Conservation (phyloP, 2,329 filamentous ascomycete species). For the Blastomyces percursus region DNA sequence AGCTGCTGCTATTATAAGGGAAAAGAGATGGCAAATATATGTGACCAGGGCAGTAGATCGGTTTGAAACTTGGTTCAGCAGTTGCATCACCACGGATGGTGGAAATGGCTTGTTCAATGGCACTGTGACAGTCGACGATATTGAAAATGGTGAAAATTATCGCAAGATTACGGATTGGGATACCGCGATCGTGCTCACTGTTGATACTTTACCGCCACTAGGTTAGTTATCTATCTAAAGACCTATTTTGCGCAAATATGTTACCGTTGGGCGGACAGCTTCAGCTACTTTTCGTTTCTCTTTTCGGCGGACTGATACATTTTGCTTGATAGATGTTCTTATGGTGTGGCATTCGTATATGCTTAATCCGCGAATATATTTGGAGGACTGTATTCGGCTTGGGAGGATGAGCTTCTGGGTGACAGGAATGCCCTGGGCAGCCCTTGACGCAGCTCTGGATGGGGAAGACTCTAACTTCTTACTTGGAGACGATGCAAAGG, state of each 20-base stretch:
- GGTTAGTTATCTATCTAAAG: constrained; percentile 30
- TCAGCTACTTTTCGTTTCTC: background rate
- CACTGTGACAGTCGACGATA: constrained; percentile 14
- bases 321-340: constrained; percentile 48
- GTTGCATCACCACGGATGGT: constrained; percentile 15
- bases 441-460: constrained; percentile 49
- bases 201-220: constrained; percentile 45
- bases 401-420: constrained; percentile 49
- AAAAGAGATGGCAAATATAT: constrained; percentile 65
- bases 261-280: background rate
- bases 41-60: constrained; percentile 57
- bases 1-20: constrained; percentile 46
- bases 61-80: constrained; percentile 56
- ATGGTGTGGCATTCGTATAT: constrained; percentile 74
- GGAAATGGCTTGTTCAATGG: constrained; percentile 4
- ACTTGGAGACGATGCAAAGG: constrained; percentile 35
- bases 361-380: constrained; percentile 62
- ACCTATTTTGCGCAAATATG: constrained; percentile 7
- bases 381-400: constrained; percentile 59
- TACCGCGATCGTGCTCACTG: constrained; percentile 27
- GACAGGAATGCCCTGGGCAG: constrained; percentile 55
- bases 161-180: constrained; percentile 17
- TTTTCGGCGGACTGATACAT: background rate
- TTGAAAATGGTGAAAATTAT: constrained; percentile 24
- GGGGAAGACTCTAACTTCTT: constrained; percentile 46